Base-by-base conservation (phyloP, 176 grass and related monocot genomes). In the Elymus sibiricus region DNA sequence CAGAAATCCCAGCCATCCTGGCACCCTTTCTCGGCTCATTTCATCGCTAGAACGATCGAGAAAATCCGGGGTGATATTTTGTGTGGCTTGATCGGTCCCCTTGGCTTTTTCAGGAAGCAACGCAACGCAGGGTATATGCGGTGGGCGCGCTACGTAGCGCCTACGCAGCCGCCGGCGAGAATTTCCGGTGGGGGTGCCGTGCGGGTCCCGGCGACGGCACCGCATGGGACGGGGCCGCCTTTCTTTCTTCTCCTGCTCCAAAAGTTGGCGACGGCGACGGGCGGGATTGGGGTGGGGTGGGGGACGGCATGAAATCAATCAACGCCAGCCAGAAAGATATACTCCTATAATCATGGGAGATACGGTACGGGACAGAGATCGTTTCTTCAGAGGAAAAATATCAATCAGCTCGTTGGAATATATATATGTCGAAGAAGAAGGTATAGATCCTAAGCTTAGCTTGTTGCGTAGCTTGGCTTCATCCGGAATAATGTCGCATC, bases 231-330 rank as follows among this genome's bases (percentile, higher is more conserved):
- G 43, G 43, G 43, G 47, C 14, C 49, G 14, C 6, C 16, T 53
- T 40, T 0, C 40, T 42, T 42, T 55, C 37, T 32, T 16, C 39
- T 72, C 32, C 34, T 19, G 16, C 11, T 27, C 49, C 43, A 59
- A 87, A 86, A 87, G 79, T 34, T 59, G 43, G 74, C 27, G 89
- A 86, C 64, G 22, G 79, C 79, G 42, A 90, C 21, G 79, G 78
- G 62, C 4, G 1, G 72, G 79, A 83, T 22, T 21, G 72, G 79
- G 74, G 14, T 21, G 72, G 79, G 74, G 14, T 22, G 84, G 43
- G 32, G 72, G 64, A 83, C 14, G 64, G 40, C 53, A 43, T 35
- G 26, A 71, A 53, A 58, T n/a, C 79, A 56, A 73, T 25, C 37
- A 0, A 1, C 11, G 14, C 47, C 32, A 34, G 32, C 32, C 25